Evolutionary conservation across 805 yeast genomes (phyloP), one percentile per base, ranked within the genome.

Genomic region (Zygotorulaspora sp.): DNA sequence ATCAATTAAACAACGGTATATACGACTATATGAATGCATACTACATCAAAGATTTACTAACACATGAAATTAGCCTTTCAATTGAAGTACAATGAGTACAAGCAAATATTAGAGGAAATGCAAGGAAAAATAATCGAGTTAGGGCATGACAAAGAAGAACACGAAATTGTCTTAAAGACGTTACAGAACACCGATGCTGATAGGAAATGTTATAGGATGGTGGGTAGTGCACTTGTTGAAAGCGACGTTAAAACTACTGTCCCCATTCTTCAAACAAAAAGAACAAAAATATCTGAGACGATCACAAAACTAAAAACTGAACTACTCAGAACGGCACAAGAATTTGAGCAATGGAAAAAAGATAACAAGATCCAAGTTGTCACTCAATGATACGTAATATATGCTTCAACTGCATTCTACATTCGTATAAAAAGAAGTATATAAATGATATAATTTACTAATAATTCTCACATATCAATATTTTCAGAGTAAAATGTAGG

Each of bases 181-280:
- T 61, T 83, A 20, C 46, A 61, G 29, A 66, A 63, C 1, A 66
- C 77, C 7, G 78, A 79, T 16, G 30, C 47, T n/a, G 77, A 72
- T 30, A 75, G 98, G 44, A 79, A 80, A 56, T 87, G 97, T 55
- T 88, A 78, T 65, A 78, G 95, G 53, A 87, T 92, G 96, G 75
- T 90, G 21, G 97, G 96, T 17, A 94, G 96, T 7, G 95, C 89
- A 3, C 70, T 90, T 21, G 83, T 89, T 12, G 94, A 88, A 55
- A 80, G 84, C 48, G 72, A 79, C 3, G 92, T 87, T 4, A 79
- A 72, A n/a, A 87, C 84, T 27, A 92, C 89, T 3, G 62, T 72
- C 3, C 80, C 80, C 9, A 69, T 80, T 8, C 63, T 87, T 37
- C 68, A 72, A 35, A 67, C 74, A 17, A 87, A 83, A 49, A 53